Evolutionary conservation across 352 stramenopile species (phyloP).

Genomic region (Pythium sukuiense): DNA sequence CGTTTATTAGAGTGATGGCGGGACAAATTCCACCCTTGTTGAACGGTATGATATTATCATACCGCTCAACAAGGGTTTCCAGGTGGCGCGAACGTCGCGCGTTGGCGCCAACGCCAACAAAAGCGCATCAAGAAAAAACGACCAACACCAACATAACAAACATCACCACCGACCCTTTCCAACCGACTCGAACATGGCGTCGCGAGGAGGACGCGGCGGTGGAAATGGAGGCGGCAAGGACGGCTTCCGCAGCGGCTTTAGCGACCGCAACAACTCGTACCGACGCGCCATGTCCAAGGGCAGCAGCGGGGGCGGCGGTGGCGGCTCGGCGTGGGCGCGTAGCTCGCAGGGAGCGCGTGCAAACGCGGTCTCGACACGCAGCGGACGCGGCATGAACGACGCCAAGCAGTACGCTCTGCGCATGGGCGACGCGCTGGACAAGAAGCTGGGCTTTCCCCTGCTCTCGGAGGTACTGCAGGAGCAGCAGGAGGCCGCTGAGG

Average conservation of each 20-base stretch:
- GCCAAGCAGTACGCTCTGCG: slow-evolving; percentile 55
- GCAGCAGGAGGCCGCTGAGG: slow-evolving; percentile 22
- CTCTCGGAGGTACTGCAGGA: slow-evolving; percentile 51
- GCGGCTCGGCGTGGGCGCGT: slow-evolving; percentile 61
- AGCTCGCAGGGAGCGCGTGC: slow-evolving; percentile 73
- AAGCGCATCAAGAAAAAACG: neutral
- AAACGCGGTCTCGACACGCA: slow-evolving; percentile 42
- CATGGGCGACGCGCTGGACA: slow-evolving; percentile 68
- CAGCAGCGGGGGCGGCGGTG: slow-evolving; percentile 12
- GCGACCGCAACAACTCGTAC: slow-evolving; percentile 35
- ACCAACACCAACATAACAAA: neutral
- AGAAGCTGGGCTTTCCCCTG: slow-evolving; percentile 66
- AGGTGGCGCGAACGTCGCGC: slow-evolving; percentile 10
- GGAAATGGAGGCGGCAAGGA: slow-evolving; percentile 3
- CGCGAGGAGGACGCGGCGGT: neutral
- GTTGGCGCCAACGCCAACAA: slow-evolving; percentile 11
- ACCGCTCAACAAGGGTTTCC: slow-evolving; percentile 6
- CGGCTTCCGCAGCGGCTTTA: slow-evolving; percentile 4
- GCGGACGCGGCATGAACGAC: slow-evolving; percentile 55
- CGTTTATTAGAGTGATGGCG: no score
- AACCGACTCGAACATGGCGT: slow-evolving; percentile 8
- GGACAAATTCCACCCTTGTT: no score
- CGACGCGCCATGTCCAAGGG: slow-evolving; percentile 49
- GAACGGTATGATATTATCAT: no score
- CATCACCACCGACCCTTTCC: neutral